phyloP scores from a whole-genome alignment of 345 rosid species.

The Lenwebbia sp. region DNA sequence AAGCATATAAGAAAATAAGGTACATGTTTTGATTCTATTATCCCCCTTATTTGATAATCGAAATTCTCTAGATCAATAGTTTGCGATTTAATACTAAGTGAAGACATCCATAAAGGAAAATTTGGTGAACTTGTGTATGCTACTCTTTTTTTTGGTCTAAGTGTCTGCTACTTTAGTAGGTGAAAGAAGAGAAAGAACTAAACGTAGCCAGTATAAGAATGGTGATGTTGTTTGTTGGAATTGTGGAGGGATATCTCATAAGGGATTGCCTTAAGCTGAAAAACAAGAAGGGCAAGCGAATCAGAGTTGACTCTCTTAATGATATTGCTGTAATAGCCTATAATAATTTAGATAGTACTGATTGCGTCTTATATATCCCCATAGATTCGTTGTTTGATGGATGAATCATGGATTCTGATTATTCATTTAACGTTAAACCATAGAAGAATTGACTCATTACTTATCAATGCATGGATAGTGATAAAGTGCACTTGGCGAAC shows the following conservation, averaged over 20 bases:
- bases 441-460: fast-evolving
- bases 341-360: background rate
- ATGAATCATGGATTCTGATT: background rate
- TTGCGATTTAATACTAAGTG: background rate
- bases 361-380: background rate
- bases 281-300: background rate
- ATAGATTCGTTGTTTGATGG: background rate
- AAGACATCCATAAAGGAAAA: background rate
- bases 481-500: background rate
- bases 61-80: background rate
- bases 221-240: background rate
- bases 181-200: background rate
- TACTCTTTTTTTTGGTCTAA: too few species aligned
- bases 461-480: background rate
- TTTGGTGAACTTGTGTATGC: background rate
- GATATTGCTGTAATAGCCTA: fast-evolving
- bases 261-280: fast-evolving
- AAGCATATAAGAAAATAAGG: background rate
- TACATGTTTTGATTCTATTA: background rate
- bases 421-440: background rate
- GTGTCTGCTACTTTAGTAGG: background rate
- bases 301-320: background rate
- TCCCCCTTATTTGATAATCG: background rate
- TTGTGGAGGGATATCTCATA: fast-evolving
- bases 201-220: background rate